phyloP scores from a whole-genome alignment of 129 eudicot species.

The Saussurea involucrata region DNA sequence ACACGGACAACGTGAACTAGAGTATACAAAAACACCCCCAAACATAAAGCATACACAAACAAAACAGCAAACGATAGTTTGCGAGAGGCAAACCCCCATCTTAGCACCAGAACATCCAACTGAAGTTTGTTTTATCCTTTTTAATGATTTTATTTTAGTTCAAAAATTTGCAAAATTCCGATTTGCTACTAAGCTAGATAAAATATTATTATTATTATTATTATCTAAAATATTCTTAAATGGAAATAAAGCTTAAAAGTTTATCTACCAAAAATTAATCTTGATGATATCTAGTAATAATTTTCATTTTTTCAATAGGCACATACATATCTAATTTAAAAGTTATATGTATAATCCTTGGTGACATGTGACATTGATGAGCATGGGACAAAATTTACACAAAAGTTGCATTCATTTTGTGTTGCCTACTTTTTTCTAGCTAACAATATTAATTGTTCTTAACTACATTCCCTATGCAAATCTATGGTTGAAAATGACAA shows the following conservation, averaged over 20 bases:
- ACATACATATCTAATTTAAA: too few relatives aligned
- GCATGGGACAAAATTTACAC: constrained; percentile 13
- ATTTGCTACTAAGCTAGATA: too few relatives aligned
- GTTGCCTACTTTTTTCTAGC: constrained; percentile 16
- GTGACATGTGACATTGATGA: constrained; percentile 14
- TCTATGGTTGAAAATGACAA: constrained; percentile 21
- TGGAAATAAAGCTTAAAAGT: neutral
- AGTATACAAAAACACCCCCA: too few relatives aligned
- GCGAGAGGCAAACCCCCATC: too few relatives aligned
- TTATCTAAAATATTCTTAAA: neutral
- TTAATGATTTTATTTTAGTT: too few relatives aligned
- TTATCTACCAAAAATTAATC: neutral
- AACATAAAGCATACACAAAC: too few relatives aligned
- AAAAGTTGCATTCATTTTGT: constrained; percentile 7
- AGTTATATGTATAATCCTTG: neutral
- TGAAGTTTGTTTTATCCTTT: too few relatives aligned
- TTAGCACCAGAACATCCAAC: too few relatives aligned
- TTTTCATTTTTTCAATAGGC: neutral
- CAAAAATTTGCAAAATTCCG: too few relatives aligned
- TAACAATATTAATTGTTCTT: constrained; percentile 12
- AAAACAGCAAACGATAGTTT: too few relatives aligned
- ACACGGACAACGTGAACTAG: too few relatives aligned
- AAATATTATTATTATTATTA: neutral
- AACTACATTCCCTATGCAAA: constrained; percentile 16
- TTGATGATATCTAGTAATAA: neutral